phyloP scores from a whole-genome alignment of 768 basidiomycete species.

The Macrolepiota albuminosa region DNA sequence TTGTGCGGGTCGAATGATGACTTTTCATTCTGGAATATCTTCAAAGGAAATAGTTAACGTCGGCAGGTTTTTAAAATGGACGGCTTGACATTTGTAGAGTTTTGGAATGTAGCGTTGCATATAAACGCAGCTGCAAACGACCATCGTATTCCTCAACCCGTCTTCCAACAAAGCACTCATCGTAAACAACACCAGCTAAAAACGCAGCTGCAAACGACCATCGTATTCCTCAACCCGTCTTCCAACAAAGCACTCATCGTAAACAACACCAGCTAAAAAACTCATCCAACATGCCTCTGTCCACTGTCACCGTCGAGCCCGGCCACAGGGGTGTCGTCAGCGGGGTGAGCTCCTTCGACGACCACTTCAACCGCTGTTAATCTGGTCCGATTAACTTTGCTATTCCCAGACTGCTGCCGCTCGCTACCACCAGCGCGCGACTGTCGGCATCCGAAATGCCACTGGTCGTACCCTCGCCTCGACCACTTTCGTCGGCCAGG shows the following conservation, averaged over 20 bases:
- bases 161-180: background rate
- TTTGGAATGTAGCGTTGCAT: background rate
- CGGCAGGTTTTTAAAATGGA: background rate
- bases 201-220: background rate
- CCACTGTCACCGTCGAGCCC: background rate
- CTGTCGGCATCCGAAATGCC: background rate
- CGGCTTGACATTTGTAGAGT: background rate
- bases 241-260: background rate
- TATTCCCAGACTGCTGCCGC: slow-evolving; percentile 1
- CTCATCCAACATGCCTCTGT: background rate
- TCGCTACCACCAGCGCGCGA: slow-evolving; percentile 7
- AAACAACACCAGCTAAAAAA: background rate
- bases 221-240: background rate
- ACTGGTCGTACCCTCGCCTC: background rate
- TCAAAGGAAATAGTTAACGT: background rate
- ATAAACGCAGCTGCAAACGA: background rate
- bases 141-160: background rate
- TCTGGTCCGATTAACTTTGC: background rate
- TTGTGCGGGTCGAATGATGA: background rate
- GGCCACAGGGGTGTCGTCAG: slow-evolving; percentile 6
- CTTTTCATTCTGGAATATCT: background rate
- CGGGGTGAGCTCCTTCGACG: background rate
- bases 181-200: background rate
- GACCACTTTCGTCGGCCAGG: slow-evolving; percentile 5
- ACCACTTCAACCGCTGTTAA: no score